These are phyloP conservation scores for Hygrophorus russula DNA, from an alignment of 768 basidiomycete genomes.

Conservation along the genomic window DNA sequence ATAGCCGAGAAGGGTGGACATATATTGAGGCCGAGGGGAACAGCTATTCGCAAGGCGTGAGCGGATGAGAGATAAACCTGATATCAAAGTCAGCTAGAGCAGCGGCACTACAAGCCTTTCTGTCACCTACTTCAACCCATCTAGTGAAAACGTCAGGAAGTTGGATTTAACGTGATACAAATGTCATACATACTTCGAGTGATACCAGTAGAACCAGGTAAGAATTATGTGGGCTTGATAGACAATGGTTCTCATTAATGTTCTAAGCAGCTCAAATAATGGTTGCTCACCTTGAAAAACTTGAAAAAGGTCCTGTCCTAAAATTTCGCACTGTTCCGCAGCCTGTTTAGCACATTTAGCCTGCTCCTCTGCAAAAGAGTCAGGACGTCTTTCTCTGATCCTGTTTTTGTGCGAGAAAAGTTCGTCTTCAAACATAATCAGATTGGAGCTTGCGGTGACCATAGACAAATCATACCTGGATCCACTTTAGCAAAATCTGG, in stretches of 20 bases:
- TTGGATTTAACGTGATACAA: background rate
- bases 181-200: slow-evolving; percentile 41
- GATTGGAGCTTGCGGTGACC: background rate
- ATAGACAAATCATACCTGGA: slow-evolving; percentile 23
- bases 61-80: slow-evolving; percentile 54
- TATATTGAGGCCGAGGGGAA: slow-evolving; percentile 63
- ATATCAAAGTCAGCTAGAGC: slow-evolving; percentile 4
- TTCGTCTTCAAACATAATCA: slow-evolving; percentile 28
- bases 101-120: slow-evolving; percentile 1
- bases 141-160: slow-evolving; percentile 21
- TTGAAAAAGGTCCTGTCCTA: slow-evolving; percentile 47
- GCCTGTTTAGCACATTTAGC: slow-evolving; percentile 42
- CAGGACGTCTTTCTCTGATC: slow-evolving; percentile 31
- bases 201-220: slow-evolving; percentile 66
- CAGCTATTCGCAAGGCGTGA: slow-evolving; percentile 42
- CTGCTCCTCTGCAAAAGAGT: slow-evolving; percentile 59
- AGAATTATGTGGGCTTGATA: slow-evolving; percentile 47
- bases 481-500: slow-evolving; percentile 37
- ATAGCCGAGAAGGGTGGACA: slow-evolving; percentile 58
- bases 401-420: slow-evolving; percentile 40
- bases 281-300: slow-evolving; percentile 44
- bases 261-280: background rate
- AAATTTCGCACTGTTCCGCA: slow-evolving; percentile 32
- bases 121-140: slow-evolving; percentile 55
- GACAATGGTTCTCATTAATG: background rate